A percentile compares a stretch with the other conserved stretches of the same genome.
These are phyloP conservation scores for Lipomyces sp. DNA, from an alignment of 805 yeast genomes.

Conservation along the genomic window DNA sequence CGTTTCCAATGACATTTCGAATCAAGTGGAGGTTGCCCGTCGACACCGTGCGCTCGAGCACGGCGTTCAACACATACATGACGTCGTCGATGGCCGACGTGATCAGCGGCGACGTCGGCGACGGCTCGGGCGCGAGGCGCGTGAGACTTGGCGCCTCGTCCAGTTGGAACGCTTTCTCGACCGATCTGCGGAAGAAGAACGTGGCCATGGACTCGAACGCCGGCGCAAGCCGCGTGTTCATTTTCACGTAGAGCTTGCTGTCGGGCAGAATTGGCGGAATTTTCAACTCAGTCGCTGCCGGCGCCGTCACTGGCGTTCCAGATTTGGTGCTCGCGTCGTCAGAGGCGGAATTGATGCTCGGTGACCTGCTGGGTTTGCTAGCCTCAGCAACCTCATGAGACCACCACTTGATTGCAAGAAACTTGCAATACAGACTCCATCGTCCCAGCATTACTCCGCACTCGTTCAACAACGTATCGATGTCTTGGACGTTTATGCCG, in stretches of 20 bases:
- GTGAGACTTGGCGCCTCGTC: slow-evolving; percentile 69
- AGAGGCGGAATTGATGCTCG: neutral
- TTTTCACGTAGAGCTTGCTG: slow-evolving; percentile 56
- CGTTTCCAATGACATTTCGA: slow-evolving; percentile 51
- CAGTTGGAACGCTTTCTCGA: slow-evolving; percentile 73
- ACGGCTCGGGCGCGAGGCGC: slow-evolving; percentile 48
- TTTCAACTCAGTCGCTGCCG: slow-evolving; percentile 14
- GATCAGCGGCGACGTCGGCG: slow-evolving; percentile 43
- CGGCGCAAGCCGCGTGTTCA: slow-evolving; percentile 52
- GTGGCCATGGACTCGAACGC: slow-evolving; percentile 61
- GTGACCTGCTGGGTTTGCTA: slow-evolving; percentile 1
- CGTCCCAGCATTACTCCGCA: slow-evolving; percentile 72
- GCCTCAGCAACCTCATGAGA: slow-evolving; percentile 11
- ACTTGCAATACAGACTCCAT: slow-evolving; percentile 65
- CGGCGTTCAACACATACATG: slow-evolving; percentile 65
- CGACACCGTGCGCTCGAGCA: slow-evolving; percentile 62
- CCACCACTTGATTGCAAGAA: slow-evolving; percentile 29
- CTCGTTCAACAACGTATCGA: slow-evolving; percentile 68
- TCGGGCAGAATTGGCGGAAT: slow-evolving; percentile 53
- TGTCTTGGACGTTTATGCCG: slow-evolving; percentile 51
- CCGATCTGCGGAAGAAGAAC: slow-evolving; percentile 69
- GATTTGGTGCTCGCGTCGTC: neutral
- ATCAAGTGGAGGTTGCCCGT: slow-evolving; percentile 64
- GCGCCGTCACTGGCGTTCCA: neutral
- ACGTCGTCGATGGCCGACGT: slow-evolving; percentile 87